Conservation (phyloP, 2,329 filamentous ascomycete species). For the Ascochyta clinopodiicola region DNA sequence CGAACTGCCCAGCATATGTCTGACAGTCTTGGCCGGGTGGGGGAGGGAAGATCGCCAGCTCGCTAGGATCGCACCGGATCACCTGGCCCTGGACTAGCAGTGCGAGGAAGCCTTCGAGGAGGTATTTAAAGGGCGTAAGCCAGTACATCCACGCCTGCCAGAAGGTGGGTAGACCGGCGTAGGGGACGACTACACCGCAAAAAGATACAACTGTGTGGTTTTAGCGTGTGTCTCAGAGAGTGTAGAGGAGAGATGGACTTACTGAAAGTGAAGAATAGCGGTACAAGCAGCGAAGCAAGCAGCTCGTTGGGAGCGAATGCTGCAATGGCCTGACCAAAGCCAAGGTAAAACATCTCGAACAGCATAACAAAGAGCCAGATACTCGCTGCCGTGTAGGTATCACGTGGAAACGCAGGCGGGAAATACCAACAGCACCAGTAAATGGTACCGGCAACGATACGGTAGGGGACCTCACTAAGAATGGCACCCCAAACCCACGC, state of each 20-base stretch:
- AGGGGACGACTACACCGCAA: constrained; percentile 77
- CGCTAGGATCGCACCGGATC: constrained; percentile 61
- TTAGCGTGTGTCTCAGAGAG: constrained; percentile 2
- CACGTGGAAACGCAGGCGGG: constrained; percentile 60
- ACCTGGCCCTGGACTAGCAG: constrained; percentile 62
- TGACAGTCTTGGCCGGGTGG: constrained; percentile 67
- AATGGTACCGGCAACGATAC: constrained; percentile 67
- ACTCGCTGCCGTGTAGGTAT: constrained; percentile 66
- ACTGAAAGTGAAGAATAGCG: constrained; percentile 70
- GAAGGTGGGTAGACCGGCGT: constrained; percentile 66
- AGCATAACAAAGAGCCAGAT: constrained; percentile 69
- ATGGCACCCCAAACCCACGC: constrained; percentile 72
- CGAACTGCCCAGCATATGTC: constrained; percentile 63
- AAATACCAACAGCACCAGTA: constrained; percentile 65
- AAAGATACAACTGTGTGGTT: constrained; percentile 64
- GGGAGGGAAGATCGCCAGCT: constrained; percentile 66
- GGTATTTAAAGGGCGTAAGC: constrained; percentile 72
- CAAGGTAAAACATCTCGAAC: constrained; percentile 70
- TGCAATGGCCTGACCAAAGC: constrained; percentile 72
- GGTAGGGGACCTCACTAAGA: constrained; percentile 73
- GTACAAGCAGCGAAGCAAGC: constrained; percentile 70
- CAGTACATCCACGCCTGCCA: constrained; percentile 62
- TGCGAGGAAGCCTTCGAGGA: constrained; percentile 67
- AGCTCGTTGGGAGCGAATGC: constrained; percentile 71
- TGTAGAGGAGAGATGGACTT: constrained; percentile 2